phyloP scores from a whole-genome alignment of 352 stramenopile species.

The Phytopythium helicoides region DNA sequence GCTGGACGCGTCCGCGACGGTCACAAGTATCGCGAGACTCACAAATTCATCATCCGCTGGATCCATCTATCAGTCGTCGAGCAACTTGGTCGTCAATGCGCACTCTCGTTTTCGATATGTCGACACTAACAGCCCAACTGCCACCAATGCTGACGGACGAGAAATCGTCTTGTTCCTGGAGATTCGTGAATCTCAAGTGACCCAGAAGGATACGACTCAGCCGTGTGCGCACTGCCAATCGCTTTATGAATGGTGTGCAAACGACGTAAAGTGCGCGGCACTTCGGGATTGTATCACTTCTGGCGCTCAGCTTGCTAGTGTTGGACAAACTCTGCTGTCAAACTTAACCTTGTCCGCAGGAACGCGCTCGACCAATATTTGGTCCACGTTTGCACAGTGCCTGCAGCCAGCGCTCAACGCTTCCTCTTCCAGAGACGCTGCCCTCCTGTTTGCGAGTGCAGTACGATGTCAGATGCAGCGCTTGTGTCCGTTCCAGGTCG shows the following conservation, averaged over 20 bases:
- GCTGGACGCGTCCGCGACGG: constrained; percentile 38
- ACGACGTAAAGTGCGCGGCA: constrained; percentile 32
- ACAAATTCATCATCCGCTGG: neutral
- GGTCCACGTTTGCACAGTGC: constrained; percentile 28
- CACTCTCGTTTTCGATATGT: constrained; percentile 3
- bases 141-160: constrained; percentile 8
- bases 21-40: constrained; percentile 53
- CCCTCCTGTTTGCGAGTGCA: constrained; percentile 46
- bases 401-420: constrained; percentile 10
- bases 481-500: constrained; percentile 28
- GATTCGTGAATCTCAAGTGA: constrained; percentile 28
- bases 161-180: constrained; percentile 44
- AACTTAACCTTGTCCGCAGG: neutral
- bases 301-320: constrained; percentile 14
- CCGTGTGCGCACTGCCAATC: constrained; percentile 53
- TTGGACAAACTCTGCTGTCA: constrained; percentile 14
- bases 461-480: constrained; percentile 54
- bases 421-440: constrained; percentile 22
- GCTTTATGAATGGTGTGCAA: constrained; percentile 44
- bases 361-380: constrained; percentile 33
- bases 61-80: constrained; percentile 26
- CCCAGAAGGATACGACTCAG: constrained; percentile 38
- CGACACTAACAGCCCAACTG: constrained; percentile 5
- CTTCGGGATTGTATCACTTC: constrained; percentile 31
- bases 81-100: constrained; percentile 16